Percentiles rank a stretch among this genome's conserved stretches.
phyloP scores from a whole-genome alignment of 371 early-diverging fungal genomes.

The Rozella allomycis region DNA sequence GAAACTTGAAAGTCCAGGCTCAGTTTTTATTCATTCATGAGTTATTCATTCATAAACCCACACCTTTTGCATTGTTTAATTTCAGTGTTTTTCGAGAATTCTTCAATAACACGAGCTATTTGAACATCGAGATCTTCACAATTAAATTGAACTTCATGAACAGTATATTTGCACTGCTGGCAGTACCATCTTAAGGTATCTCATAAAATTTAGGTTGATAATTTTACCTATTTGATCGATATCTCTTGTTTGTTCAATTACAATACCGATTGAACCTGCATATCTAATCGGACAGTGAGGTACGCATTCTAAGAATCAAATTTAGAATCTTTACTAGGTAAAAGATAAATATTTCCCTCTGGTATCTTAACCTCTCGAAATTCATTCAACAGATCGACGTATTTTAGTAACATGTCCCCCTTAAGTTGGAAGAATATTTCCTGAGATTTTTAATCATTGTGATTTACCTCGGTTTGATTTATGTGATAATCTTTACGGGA shows the following conservation, averaged over 20 bases:
- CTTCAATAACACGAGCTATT: conserved; percentile 69
- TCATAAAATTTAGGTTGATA: conserved; percentile 4
- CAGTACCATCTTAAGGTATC: conserved; percentile 88
- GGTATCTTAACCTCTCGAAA: conserved; percentile 48
- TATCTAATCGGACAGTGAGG: conserved; percentile 88
- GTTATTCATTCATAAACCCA: no score
- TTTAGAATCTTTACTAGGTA: conserved; percentile 41
- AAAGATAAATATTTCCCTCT: conserved; percentile 84
- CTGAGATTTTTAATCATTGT: conserved; percentile 9
- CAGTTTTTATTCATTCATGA: no score
- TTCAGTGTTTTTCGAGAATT: no score
- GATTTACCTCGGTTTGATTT: conserved; percentile 65
- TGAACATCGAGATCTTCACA: conserved; percentile 73
- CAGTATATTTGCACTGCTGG: conserved; percentile 48
- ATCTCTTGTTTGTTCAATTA: conserved; percentile 63
- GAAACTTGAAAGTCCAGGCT: no score
- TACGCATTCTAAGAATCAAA: conserved; percentile 17
- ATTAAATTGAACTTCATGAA: conserved; percentile 68
- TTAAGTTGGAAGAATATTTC: conserved; percentile 91
- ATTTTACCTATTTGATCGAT: conserved; percentile 42
- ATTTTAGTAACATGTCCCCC: conserved; percentile 61
- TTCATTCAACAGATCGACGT: conserved; percentile 35
- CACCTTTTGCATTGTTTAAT: no score
- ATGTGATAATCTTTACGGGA: conserved; percentile 72
- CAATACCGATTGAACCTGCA: conserved; percentile 76